These are phyloP conservation scores for Dactylellina leptospora DNA, from an alignment of 2,329 filamentous ascomycete species.

Conservation along the genomic window DNA sequence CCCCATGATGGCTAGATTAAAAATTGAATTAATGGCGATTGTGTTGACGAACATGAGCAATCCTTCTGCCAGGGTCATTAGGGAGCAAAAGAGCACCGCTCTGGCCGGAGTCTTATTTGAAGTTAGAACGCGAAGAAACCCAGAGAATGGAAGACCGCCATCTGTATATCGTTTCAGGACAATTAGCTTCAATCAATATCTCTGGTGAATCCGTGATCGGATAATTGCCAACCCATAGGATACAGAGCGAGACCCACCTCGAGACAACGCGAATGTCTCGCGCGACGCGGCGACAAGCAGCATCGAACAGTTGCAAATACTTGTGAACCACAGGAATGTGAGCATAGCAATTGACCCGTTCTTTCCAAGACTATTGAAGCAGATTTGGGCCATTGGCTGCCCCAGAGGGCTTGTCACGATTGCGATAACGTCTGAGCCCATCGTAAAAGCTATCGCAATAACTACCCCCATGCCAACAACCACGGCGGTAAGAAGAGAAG, in stretches of 20 bases:
- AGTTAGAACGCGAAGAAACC: conserved; percentile 57
- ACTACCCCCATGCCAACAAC: conserved; percentile 46
- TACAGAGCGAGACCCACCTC: conserved; percentile 54
- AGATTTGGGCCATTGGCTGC: conserved; percentile 50
- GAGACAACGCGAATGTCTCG: conserved; percentile 58
- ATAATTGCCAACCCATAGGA: too few species aligned
- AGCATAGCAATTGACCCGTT: conserved; percentile 55
- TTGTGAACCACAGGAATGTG: conserved; percentile 57
- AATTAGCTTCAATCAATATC: background rate
- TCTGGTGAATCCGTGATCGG: background rate
- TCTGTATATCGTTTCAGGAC: too few species aligned
- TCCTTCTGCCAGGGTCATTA: conserved; percentile 57
- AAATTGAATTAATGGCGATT: conserved; percentile 59
- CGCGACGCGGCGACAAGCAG: conserved; percentile 58
- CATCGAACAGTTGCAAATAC: conserved; percentile 59
- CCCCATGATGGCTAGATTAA: conserved; percentile 59
- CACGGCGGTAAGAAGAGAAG: conserved; percentile 56
- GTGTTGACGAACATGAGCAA: conserved; percentile 59
- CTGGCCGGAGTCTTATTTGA: conserved; percentile 58
- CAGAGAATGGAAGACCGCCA: conserved; percentile 58
- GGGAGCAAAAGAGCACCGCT: conserved; percentile 57
- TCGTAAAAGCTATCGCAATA: conserved; percentile 50
- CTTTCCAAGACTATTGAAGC: conserved; percentile 43
- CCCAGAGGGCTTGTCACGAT: conserved; percentile 34
- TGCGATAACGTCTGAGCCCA: conserved; percentile 40